Percentiles rank a stretch among this genome's conserved stretches.
These are phyloP conservation scores for Bolboschoenoplectus hybrid DNA, from an alignment of 202 grass and related monocot species.

Conservation along the genomic window DNA sequence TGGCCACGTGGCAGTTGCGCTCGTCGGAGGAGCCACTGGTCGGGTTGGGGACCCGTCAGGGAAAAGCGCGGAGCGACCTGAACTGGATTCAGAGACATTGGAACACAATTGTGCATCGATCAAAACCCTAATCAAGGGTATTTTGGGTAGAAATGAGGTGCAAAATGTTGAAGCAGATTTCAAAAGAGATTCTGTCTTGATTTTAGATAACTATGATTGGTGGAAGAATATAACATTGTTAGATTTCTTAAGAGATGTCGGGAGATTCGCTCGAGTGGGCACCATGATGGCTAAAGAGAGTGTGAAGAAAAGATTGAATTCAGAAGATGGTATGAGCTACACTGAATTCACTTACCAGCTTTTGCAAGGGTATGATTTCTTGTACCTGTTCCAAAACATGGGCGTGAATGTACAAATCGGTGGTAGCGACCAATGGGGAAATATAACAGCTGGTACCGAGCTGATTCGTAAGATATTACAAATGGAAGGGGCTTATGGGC, in stretches of 20 bases:
- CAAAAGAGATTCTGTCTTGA: conserved; percentile 60
- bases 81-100: conserved; percentile 58
- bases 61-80: conserved; percentile 84
- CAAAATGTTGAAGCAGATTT: background rate
- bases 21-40: conserved; percentile 78
- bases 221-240: conserved; percentile 89
- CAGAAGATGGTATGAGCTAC: conserved; percentile 95
- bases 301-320: conserved; percentile 84
- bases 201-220: conserved; percentile 96
- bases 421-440: conserved; percentile 96
- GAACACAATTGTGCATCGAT: conserved; percentile 64
- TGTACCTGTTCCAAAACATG: conserved; percentile 85
- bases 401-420: conserved; percentile 95
- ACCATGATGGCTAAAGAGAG: conserved; percentile 94
- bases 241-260: conserved; percentile 87
- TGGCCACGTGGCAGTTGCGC: conserved; percentile 76
- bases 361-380: conserved; percentile 89
- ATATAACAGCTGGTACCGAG: conserved; percentile 85
- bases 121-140: conserved; percentile 55
- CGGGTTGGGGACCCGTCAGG: conserved; percentile 85
- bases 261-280: conserved; percentile 76
- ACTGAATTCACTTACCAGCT: conserved; percentile 99
- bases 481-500: conserved; percentile 75
- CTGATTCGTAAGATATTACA: conserved; percentile 93
- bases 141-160: conserved; percentile 48